phyloP scores from a whole-genome alignment of 2,329 filamentous ascomycete genomes.

The Aureobasidium sp. region DNA sequence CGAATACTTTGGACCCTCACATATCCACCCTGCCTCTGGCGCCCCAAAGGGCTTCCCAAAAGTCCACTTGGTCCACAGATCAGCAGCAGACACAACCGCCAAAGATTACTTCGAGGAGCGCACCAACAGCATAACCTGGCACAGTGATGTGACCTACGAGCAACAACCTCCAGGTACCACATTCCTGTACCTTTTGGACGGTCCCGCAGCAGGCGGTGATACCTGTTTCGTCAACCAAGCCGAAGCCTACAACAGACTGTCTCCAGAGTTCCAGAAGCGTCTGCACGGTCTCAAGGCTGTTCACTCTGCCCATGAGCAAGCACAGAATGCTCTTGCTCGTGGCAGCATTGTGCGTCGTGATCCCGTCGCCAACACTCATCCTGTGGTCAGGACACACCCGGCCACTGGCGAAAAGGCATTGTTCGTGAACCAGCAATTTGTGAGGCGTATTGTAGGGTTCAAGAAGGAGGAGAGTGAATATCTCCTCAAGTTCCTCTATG shows the following conservation, averaged over 20 bases:
- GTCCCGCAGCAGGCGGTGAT: constrained; percentile 69
- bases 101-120: too few relatives aligned
- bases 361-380: constrained; percentile 67
- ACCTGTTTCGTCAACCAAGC: constrained; percentile 79
- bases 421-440: constrained; percentile 78
- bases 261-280: constrained; percentile 73
- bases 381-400: constrained; percentile 75
- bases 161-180: constrained; percentile 68
- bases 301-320: constrained; percentile 70
- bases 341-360: constrained; percentile 71
- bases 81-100: constrained; percentile 65
- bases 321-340: too few relatives aligned
- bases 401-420: constrained; percentile 80
- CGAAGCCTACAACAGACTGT: constrained; percentile 77
- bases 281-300: constrained; percentile 75
- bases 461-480: constrained; percentile 75
- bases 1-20: too few relatives aligned
- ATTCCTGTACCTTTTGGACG: constrained; percentile 46
- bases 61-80: constrained; percentile 77
- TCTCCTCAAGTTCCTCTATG: constrained; percentile 71
- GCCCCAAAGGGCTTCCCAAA: too few relatives aligned
- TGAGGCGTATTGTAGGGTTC: constrained; percentile 71
- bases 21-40: too few relatives aligned
- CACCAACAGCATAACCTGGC: too few relatives aligned
- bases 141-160: constrained; percentile 77